phyloP scores from a whole-genome alignment of 2,329 filamentous ascomycete species.

The Tympanopsis confertula region DNA sequence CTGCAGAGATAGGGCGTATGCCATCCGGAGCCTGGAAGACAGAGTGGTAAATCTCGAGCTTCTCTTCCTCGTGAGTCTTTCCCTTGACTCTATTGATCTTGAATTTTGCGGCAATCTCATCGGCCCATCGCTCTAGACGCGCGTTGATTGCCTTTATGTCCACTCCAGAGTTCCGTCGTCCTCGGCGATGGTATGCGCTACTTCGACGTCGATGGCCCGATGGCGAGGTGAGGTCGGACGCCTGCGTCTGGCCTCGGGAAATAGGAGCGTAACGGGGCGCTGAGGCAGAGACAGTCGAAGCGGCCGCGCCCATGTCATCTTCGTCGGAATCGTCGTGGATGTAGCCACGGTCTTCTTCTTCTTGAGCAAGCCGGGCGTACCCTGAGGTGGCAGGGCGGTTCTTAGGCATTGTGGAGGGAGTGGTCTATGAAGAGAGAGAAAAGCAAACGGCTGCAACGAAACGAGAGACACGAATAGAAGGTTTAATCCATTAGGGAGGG shows the following conservation, averaged over 20 bases:
- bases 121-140: conserved; percentile 86
- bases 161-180: conserved; percentile 67
- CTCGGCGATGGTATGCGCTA: conserved; percentile 15
- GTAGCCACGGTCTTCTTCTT: conserved; percentile 50
- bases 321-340: conserved; percentile 53
- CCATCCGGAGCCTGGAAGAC: conserved; percentile 92
- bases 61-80: conserved; percentile 63
- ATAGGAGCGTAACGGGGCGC: conserved; percentile 55
- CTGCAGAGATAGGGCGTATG: conserved; percentile 66
- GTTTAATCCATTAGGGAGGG: too few relatives aligned
- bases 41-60: conserved; percentile 89
- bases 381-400: conserved; percentile 64
- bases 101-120: conserved; percentile 95
- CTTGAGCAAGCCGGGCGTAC: conserved; percentile 76
- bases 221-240: conserved; percentile 40
- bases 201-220: conserved; percentile 26
- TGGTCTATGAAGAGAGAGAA: background rate
- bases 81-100: conserved; percentile 71
- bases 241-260: conserved; percentile 43
- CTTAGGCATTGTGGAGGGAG: conserved; percentile 45
- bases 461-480: too few relatives aligned
- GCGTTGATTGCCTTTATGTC: conserved; percentile 98
- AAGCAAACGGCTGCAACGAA: background rate
- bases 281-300: conserved; percentile 39
- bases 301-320: conserved; percentile 42